Evolutionary conservation across 345 rosid species (phyloP), one percentile per base, ranked within the genome.

Genomic region (Leavenworthia alabamica): DNA sequence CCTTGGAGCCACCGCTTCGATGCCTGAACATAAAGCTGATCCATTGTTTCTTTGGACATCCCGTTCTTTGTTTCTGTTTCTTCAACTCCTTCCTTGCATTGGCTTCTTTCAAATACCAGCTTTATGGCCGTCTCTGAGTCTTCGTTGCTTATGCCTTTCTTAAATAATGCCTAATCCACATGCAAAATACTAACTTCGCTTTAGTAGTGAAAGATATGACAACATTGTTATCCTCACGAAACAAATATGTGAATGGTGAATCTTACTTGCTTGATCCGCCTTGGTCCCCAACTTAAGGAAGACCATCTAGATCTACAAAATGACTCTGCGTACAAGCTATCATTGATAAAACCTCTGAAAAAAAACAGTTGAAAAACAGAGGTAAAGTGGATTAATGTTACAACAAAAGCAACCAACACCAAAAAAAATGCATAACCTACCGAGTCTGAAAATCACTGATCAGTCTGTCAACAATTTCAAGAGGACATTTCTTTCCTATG

Each of bases 231-330:
- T 19, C 24, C 19, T 51, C 29, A 12, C 27, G 1, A 31, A 39
- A 26, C n/a, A 12, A 6, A 17, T 3, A 17, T 19, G 52, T 59
- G 11, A 49, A 56, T 66, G 42, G 9, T 2, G 42, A 29, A 7
- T 11, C 35, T 60, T 86, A 88, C 96, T 75, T 83, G 93, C 73
- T 88, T 92, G 68, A 89, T 86, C 54, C 92, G 81, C 74, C 78
- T 76, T 41, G 95, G 98, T 52, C 96, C 96, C 96, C 98, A 92
- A 62, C 80, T 80, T 36, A 80, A 81, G 12, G 92, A 80, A 72
- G 93, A 85, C 92, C 92, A 88, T 76, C 87, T 79, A 56, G 95
- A 88, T 59, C 67, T 87, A 28, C 90, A 65, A 77, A 58, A 83
- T 29, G 85, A 57, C 79, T 91, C 96, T 5, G 95, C 92, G 37